Conservation (phyloP, 306 rosid genomes). For the Canavalia ensiformis region DNA sequence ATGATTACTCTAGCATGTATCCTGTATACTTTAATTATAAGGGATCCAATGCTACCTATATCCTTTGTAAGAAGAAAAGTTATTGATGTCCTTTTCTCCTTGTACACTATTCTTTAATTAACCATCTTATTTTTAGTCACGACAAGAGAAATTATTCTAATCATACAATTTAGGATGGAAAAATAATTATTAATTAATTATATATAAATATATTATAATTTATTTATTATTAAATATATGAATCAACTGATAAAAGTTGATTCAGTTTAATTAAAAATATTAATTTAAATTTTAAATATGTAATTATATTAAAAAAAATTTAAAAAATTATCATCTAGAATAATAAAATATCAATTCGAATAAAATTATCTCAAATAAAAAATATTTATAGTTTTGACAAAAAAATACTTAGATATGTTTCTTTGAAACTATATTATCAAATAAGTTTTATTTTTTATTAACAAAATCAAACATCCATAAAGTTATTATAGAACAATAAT, state of each 20-base stretch:
- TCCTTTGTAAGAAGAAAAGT: background rate
- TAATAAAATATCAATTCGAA: too few species aligned
- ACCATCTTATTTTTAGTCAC: background rate
- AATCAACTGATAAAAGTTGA: too few species aligned
- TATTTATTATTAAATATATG: background rate
- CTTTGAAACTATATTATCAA: background rate
- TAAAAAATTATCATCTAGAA: too few species aligned
- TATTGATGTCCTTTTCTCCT: conserved; percentile 12
- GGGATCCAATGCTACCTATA: conserved; percentile 52
- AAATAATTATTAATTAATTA: background rate
- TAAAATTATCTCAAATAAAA: too few species aligned
- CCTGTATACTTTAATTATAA: background rate
- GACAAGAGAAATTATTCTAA: background rate
- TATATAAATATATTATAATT: background rate
- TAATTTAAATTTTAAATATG: too few species aligned
- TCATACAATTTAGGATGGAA: background rate
- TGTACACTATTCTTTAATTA: background rate
- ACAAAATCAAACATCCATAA: background rate
- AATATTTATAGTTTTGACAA: too few species aligned
- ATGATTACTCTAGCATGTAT: background rate
- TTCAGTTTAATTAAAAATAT: too few species aligned
- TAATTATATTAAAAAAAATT: too few species aligned
- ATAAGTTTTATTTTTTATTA: background rate
- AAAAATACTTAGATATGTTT: too few species aligned
- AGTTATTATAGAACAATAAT: background rate